Evolutionary conservation across 495 filamentous ascomycete species (phyloP), one percentile per base, ranked within the genome.

Genomic region (Aspergillus conjunctus): DNA sequence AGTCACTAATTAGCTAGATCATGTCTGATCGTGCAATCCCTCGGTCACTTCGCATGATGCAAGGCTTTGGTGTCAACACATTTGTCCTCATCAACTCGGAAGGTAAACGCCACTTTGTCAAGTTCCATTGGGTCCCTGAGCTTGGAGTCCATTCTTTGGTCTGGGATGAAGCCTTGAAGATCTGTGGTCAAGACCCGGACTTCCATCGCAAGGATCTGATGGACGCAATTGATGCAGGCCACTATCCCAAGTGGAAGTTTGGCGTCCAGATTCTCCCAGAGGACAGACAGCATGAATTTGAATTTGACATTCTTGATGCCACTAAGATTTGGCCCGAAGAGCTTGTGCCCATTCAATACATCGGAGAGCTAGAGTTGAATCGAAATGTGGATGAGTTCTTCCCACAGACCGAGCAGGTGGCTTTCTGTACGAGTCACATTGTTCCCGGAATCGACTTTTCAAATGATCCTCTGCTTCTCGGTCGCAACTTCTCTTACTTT

Each of bases 321-420:
- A 96, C 92, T 34, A 96, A 97, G 74, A 67, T 94, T 37, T 96
- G 91, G 91, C 92, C 92, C 0, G 90, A 96, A 65, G 89, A 96
- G 41, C 74, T 88, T 1, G 78, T 96, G 4, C 92, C 92, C 0
- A 81, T 93, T 46, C 81, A 87, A 3, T 88, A 90, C 68, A 91
- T 96, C 60, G 92, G 91, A 33, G 83, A 93, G 73, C 65, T 97
- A 10, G 85, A 91, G 55, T 83, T 96, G 31, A 93, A 96, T 79
- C 83, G 85, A 43, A 94, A 91, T 62, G 76, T 88, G 21, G 90
- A 95, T 64, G 91, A 97, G 71, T 97, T 83, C 78, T 94, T 93
- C 80, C 76, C 90, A 0, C 87, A 96, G 70, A 90, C 86, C 1
- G 92, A 97, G 77, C 79, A 82, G 62, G 83, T 85, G 7, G 91